A percentile compares a stretch with the other conserved stretches of the same genome.
phyloP scores from a whole-genome alignment of 2,329 filamentous ascomycete species.

The Lithohypha guttulata region DNA sequence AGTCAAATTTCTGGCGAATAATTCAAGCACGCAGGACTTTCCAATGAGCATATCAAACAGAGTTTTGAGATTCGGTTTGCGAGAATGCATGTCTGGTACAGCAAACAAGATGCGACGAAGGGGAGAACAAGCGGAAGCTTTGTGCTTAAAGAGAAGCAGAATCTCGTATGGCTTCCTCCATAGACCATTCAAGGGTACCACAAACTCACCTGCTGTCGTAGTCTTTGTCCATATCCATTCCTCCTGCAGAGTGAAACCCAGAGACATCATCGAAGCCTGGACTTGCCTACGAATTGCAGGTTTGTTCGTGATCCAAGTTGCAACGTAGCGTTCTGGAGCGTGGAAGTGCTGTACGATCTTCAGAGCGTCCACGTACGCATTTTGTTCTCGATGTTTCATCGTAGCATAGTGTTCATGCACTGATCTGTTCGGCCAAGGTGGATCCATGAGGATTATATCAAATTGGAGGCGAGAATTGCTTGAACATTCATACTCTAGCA shows the following conservation, averaged over 20 bases:
- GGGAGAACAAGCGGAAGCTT: constrained; percentile 18
- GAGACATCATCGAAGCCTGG: constrained; percentile 37
- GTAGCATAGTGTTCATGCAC: constrained; percentile 43
- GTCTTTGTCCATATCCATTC: constrained; percentile 58
- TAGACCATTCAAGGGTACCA: constrained; percentile 40
- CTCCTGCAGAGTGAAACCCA: constrained; percentile 42
- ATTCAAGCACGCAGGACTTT: constrained; percentile 40
- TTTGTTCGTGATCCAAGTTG: constrained; percentile 54
- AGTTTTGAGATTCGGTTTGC: constrained; percentile 52
- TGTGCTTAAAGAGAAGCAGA: constrained; percentile 38
- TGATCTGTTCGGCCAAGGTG: constrained; percentile 54
- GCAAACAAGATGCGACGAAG: constrained; percentile 44
- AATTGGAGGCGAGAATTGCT: constrained; percentile 30
- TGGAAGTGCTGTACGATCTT: constrained; percentile 37
- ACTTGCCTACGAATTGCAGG: constrained; percentile 37
- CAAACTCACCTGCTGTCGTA: constrained; percentile 42
- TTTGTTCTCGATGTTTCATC: constrained; percentile 22
- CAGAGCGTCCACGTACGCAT: constrained; percentile 27
- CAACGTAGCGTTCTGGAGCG: constrained; percentile 34
- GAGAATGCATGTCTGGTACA: constrained; percentile 53
- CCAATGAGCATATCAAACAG: constrained; percentile 38
- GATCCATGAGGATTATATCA: constrained; percentile 51
- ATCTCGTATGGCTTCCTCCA: constrained; percentile 55
- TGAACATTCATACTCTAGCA: constrained; percentile 24
- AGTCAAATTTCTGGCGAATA: constrained; percentile 51